phyloP scores from a whole-genome alignment of 1,284 basidiomycete species.

The Phellopilus nigrolimitatus region DNA sequence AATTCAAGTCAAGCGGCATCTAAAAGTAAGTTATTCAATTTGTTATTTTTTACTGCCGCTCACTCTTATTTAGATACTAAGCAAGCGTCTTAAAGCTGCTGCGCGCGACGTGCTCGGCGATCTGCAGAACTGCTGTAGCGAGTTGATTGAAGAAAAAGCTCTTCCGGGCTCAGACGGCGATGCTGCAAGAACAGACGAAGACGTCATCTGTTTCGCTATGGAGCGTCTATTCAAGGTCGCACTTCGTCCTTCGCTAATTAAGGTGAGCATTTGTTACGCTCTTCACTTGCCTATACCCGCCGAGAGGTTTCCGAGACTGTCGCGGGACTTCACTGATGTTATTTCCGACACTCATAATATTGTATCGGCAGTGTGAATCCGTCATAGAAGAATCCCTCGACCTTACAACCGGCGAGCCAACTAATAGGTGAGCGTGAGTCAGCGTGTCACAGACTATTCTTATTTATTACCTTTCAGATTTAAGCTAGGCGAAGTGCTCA shows the following conservation, averaged over 20 bases:
- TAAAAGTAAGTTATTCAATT: conserved; percentile 40
- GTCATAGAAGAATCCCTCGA: no score
- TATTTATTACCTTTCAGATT: background rate
- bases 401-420: no score
- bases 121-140: conserved; percentile 6
- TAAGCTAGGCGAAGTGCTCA: background rate
- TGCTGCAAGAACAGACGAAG: conserved; percentile 26
- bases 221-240: conserved; percentile 42
- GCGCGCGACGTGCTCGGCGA: conserved; percentile 1
- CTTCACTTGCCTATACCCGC: background rate
- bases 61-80: conserved; percentile 7
- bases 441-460: background rate
- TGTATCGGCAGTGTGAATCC: no score
- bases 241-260: conserved; percentile 44
- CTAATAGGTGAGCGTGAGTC: no score
- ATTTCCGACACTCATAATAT: no score
- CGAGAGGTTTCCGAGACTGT: background rate
- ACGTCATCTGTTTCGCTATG: conserved; percentile 40
- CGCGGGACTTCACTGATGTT: background rate
- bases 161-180: background rate
- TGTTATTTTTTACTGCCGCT: background rate
- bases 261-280: conserved; percentile 35
- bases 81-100: conserved; percentile 2
- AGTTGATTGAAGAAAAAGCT: background rate
- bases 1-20: conserved; percentile 36